Evolutionary conservation across 164 flowering plant species (phyloP), one percentile per base, ranked within the genome.

Genomic region (Annona cherimola): DNA sequence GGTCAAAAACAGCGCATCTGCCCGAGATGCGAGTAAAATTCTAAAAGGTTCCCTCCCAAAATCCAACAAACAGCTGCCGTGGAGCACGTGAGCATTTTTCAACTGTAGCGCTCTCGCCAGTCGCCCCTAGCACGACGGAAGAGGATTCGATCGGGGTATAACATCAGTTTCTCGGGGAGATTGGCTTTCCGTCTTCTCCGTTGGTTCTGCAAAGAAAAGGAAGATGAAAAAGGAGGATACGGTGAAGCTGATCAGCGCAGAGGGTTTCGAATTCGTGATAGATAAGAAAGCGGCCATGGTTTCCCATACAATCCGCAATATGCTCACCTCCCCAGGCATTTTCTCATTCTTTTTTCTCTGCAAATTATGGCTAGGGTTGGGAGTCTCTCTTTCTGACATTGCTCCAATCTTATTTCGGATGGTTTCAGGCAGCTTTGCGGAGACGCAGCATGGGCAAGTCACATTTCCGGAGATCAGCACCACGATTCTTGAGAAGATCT

Each of bases 221-320:
- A 70, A 78, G 78, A 92, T 90, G 97, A 88, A 71, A 84, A 90
- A 89, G 70, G 97, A 90, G 75, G 99, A 96, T 11, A 92, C 86
- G 0, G 97, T 96, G 79, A 96, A 86, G 84, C 83, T 96, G 79
- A 90, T 93, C 66, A 93, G 96, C 86, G 90, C 92, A 0, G 97
- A 91, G 84, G 99, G 98, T 0, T 93, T 91, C 84, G 98, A 90
- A 74, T 96, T 96, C 79, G 84, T 95, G 26, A 84, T 95, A 81
- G 88, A 89, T 69, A 91, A 86, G 83, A 84, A 90, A 55, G 99
- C 99, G 4, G 99, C 99, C 63, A 91, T 91, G 97, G 98, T 93
- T 70, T 93, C 99, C 69, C 93, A 90, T 63, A 93, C 97, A 79
- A 92, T 95, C 65, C 89, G 91, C n/a, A 93, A 93, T 86, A 93